phyloP scores from a whole-genome alignment of 352 stramenopile species.

The Pythium coloratum region DNA sequence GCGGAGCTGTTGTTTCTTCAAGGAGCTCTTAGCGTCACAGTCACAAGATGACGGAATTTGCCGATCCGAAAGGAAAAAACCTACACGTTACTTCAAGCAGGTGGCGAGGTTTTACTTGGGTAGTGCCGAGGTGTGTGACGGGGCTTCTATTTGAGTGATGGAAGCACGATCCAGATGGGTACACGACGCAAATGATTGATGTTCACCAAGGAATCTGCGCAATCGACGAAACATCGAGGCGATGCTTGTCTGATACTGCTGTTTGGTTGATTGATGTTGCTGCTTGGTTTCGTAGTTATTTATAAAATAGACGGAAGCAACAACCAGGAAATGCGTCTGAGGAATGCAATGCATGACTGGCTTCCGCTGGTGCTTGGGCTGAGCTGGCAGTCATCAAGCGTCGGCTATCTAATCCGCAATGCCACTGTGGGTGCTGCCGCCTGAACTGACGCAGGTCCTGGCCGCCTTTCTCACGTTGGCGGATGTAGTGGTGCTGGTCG shows the following conservation, averaged over 20 bases:
- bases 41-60: neutral
- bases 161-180: neutral
- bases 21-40: neutral
- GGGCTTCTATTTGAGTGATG: neutral
- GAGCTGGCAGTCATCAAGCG: no score
- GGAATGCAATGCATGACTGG: no score
- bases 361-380: no score
- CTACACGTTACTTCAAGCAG: neutral
- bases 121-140: neutral
- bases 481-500: constrained; percentile 16
- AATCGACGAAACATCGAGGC: no score
- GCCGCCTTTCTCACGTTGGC: constrained; percentile 15
- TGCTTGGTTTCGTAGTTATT: no score
- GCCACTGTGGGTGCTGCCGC: constrained; percentile 14
- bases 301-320: neutral
- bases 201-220: no score
- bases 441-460: constrained; percentile 15
- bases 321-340: no score
- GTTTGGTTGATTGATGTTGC: neutral
- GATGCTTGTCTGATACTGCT: no score
- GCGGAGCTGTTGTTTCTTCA: neutral
- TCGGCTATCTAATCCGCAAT: neutral
- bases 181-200: neutral
- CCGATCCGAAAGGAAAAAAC: constrained; percentile 10
- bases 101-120: neutral